A percentile compares a stretch with the other conserved stretches of the same genome.
These are phyloP conservation scores for Scedosporium minutisporum DNA, from an alignment of 2,329 filamentous ascomycete genomes.

Conservation along the genomic window DNA sequence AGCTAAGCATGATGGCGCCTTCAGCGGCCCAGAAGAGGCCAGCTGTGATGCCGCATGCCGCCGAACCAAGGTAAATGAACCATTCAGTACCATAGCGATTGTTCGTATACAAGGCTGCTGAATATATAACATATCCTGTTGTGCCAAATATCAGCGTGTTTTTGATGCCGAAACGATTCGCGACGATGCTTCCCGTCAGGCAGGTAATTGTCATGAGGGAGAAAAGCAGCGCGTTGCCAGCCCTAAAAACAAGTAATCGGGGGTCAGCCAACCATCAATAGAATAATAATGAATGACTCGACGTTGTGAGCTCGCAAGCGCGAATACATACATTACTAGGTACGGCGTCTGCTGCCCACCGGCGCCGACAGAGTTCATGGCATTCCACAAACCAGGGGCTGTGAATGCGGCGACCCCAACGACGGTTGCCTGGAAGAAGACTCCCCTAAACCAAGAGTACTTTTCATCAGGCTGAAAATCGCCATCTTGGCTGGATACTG, in stretches of 20 bases:
- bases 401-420: conserved; percentile 43
- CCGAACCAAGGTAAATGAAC: conserved; percentile 39
- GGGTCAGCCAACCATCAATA: no score
- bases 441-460: conserved; percentile 36
- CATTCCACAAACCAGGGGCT: conserved; percentile 43
- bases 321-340: conserved; percentile 15
- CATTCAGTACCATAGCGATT: conserved; percentile 41
- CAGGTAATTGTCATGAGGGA: conserved; percentile 35
- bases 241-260: conserved; percentile 10
- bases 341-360: conserved; percentile 42
- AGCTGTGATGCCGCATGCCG: conserved; percentile 35
- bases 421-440: conserved; percentile 43
- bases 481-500: no score
- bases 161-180: conserved; percentile 36
- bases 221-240: conserved; percentile 41
- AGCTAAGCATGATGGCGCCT: conserved; percentile 38
- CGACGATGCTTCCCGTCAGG: conserved; percentile 20
- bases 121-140: conserved; percentile 37
- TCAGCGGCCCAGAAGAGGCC: conserved; percentile 42
- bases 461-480: neutral
- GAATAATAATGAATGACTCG: no score
- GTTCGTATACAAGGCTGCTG: conserved; percentile 37
- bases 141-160: conserved; percentile 34
- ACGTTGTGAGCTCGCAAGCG: no score
- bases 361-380: conserved; percentile 43